A percentile compares a stretch with the other conserved stretches of the same genome.
Evolutionary conservation across 2,329 filamentous ascomycete species (phyloP).

Genomic region (Diaporthe ampelina): DNA sequence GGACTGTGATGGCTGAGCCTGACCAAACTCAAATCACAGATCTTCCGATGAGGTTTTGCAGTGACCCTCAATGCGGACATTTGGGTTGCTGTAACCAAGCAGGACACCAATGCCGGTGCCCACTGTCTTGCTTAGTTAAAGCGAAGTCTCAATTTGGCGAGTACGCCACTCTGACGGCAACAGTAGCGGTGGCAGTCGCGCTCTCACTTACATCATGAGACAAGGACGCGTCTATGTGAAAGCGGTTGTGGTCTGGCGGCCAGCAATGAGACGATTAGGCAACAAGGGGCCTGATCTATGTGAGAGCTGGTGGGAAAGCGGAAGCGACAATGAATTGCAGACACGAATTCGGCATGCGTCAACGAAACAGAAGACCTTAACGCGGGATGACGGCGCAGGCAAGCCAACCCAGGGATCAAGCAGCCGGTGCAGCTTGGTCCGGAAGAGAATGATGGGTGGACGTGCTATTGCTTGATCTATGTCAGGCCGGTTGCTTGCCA

Average conservation of each 20-base stretch:
- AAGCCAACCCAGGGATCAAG: background rate
- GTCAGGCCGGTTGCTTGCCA: background rate
- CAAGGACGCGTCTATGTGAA: background rate
- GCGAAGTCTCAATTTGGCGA: background rate
- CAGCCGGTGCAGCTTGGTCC: background rate
- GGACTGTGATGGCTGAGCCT: slow-evolving; percentile 38
- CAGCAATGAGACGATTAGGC: background rate
- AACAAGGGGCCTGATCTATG: no score
- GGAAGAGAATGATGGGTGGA: background rate
- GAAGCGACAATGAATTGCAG: slow-evolving; percentile 3
- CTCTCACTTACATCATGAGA: background rate
- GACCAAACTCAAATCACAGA: background rate
- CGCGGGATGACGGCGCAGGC: background rate
- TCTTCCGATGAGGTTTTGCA: background rate
- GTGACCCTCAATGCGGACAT: background rate
- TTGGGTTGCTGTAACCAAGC: background rate
- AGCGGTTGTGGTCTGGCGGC: background rate
- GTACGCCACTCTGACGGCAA: background rate
- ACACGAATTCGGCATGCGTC: slow-evolving; percentile 19
- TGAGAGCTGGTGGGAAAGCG: background rate
- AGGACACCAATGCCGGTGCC: slow-evolving; percentile 5
- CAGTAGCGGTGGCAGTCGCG: background rate
- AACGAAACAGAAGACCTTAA: slow-evolving; percentile 18
- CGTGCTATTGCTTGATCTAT: slow-evolving; percentile 8
- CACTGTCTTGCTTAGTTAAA: slow-evolving; percentile 7